Evolutionary conservation across 768 basidiomycete genomes (phyloP).

Genomic region (Dentipellis fragilis): DNA sequence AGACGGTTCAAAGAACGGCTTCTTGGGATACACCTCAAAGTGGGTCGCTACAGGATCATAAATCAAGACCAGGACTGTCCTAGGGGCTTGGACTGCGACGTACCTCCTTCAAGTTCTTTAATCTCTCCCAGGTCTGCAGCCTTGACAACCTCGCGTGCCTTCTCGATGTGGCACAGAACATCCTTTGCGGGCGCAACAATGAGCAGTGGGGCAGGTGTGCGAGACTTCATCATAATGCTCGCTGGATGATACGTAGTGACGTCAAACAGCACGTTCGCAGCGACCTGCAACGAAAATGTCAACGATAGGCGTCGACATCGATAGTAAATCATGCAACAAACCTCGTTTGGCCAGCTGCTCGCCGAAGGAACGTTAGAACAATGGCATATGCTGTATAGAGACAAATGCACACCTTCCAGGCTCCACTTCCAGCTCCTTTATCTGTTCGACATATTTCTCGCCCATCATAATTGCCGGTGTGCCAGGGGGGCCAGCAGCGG

Average conservation of each 20-base stretch:
- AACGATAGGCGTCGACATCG: neutral
- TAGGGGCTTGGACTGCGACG: neutral
- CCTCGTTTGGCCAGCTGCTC: neutral
- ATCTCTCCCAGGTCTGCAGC: neutral
- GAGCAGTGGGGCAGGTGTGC: neutral
- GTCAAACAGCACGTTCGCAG: neutral
- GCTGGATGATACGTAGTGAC: neutral
- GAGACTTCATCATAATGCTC: neutral
- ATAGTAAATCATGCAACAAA: neutral
- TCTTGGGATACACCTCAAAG: neutral
- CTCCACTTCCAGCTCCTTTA: neutral
- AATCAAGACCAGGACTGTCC: neutral
- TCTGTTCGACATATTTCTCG: neutral
- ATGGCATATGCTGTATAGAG: neutral
- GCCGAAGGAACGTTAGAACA: neutral
- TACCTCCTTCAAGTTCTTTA: neutral
- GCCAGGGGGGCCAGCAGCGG: neutral
- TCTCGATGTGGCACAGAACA: neutral
- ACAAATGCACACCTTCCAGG: neutral
- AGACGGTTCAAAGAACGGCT: neutral
- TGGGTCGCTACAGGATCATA: neutral
- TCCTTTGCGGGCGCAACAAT: neutral
- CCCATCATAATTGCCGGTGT: neutral
- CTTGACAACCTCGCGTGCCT: neutral
- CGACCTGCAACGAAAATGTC: neutral